phyloP scores from a whole-genome alignment of 208 protist species.

The Entamoeba invadens region DNA sequence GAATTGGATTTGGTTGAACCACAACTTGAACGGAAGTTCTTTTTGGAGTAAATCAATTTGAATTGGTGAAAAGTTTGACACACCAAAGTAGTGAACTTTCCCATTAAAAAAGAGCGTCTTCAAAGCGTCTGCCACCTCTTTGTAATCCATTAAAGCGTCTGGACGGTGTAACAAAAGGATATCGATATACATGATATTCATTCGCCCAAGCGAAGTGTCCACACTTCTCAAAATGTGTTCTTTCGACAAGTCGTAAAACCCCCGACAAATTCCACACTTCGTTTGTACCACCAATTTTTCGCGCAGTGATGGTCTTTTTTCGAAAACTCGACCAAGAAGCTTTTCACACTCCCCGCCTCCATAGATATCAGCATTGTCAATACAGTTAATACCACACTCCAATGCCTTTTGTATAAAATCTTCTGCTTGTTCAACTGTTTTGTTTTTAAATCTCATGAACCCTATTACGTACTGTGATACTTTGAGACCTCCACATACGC shows the following conservation, averaged over 20 bases:
- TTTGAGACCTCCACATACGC: not conserved
- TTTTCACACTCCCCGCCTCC: not conserved
- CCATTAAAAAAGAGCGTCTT: not conserved
- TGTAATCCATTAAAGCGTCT: not conserved
- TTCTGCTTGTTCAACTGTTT: not conserved
- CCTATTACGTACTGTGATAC: not conserved
- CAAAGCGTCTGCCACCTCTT: not conserved
- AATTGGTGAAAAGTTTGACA: not conserved
- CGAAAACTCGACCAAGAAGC: not conserved
- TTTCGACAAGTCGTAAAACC: not conserved
- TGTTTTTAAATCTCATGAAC: not conserved
- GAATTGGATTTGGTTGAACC: not conserved
- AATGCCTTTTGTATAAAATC: not conserved
- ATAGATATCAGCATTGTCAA: not conserved
- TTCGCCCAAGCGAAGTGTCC: not conserved
- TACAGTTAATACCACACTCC: not conserved
- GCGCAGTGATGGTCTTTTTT: not conserved
- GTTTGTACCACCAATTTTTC: not conserved
- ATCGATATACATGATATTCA: not conserved
- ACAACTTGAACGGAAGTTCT: not conserved
- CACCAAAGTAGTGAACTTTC: not conserved
- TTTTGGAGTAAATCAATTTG: not conserved
- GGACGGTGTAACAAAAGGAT: not conserved
- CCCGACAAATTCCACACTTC: not conserved
- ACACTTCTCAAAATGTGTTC: not conserved